Evolutionary conservation across 1,284 basidiomycete genomes (phyloP).

Genomic region (Pseudozyma tsukubaensis): DNA sequence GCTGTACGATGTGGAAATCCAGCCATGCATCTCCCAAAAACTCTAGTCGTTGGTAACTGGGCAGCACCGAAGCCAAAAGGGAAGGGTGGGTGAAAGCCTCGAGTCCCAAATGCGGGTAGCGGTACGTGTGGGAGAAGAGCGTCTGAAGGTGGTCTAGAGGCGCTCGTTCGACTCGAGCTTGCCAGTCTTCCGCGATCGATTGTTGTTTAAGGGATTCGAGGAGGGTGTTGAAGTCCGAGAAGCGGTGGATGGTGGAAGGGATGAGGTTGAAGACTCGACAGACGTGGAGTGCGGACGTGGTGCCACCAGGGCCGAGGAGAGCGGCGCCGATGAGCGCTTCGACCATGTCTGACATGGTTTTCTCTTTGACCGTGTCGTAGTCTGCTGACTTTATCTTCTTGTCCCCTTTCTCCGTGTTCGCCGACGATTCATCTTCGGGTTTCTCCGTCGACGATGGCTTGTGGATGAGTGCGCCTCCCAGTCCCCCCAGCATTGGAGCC

Average conservation of each 20-base stretch:
- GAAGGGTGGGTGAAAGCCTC: constrained; percentile 56
- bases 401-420: background rate
- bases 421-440: constrained; percentile 1
- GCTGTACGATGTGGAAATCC: constrained; percentile 41
- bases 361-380: constrained; percentile 24
- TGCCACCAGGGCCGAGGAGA: constrained; percentile 3
- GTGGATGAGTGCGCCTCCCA: constrained; percentile 2
- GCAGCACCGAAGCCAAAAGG: constrained; percentile 33
- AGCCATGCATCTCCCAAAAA: constrained; percentile 60
- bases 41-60: constrained; percentile 57
- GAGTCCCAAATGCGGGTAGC: constrained; percentile 52
- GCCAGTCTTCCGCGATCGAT: constrained; percentile 31
- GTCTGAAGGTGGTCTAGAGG: constrained; percentile 32
- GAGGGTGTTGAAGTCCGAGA: constrained; percentile 27
- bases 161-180: constrained; percentile 5
- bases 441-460: background rate
- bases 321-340: constrained; percentile 51
- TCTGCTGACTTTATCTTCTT: constrained; percentile 1
- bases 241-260: constrained; percentile 5
- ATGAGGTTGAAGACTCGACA: constrained; percentile 24
- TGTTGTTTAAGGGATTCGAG: constrained; percentile 14
- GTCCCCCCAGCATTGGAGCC: constrained; percentile 4
- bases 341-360: constrained; percentile 48
- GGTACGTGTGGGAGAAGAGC: constrained; percentile 40
- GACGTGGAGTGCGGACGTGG: constrained; percentile 10